phyloP scores from a whole-genome alignment of 371 early-diverging fungal genomes.

The Mucor mucedo region DNA sequence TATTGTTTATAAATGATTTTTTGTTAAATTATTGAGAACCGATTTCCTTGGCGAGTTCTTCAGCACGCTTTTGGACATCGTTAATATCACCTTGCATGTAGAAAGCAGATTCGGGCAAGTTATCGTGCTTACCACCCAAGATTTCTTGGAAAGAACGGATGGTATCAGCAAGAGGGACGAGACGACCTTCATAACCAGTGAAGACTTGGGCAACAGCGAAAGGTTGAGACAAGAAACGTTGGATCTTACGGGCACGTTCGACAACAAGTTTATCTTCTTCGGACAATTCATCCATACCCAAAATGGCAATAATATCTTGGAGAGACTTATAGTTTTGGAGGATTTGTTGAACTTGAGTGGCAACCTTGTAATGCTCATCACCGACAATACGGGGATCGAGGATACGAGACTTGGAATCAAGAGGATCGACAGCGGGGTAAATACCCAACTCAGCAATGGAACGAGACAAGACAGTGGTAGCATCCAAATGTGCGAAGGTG shows the following conservation, averaged over 20 bases:
- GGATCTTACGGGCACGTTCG: conserved; percentile 94
- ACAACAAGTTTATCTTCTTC: conserved; percentile 98
- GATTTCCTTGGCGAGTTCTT: conserved; percentile 80
- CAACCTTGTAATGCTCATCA: conserved; percentile 93
- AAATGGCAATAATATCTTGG: conserved; percentile 98
- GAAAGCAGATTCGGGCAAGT: conserved; percentile 94
- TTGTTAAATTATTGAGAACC: conserved; percentile 39
- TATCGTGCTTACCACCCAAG: conserved; percentile 95
- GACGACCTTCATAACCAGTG: conserved; percentile 97
- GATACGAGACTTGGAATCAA: conserved; percentile 98
- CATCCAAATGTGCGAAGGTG: conserved; percentile 98
- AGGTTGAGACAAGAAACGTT: conserved; percentile 98
- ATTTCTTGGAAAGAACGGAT: conserved; percentile 97
- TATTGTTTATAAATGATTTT: not conserved
- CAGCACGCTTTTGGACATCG: conserved; percentile 94
- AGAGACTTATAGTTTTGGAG: conserved; percentile 97
- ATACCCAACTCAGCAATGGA: conserved; percentile 98
- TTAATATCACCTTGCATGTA: conserved; percentile 98
- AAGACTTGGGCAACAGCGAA: conserved; percentile 97
- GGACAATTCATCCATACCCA: conserved; percentile 97
- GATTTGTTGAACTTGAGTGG: conserved; percentile 94
- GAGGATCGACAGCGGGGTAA: conserved; percentile 99
- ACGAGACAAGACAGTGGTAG: conserved; percentile 98
- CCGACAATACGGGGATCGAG: conserved; percentile 97
- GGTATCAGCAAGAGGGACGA: conserved; percentile 92